A percentile compares a stretch with the other conserved stretches of the same genome.
Evolutionary conservation across 306 rosid species (phyloP).

Genomic region (Benincasa hispida): DNA sequence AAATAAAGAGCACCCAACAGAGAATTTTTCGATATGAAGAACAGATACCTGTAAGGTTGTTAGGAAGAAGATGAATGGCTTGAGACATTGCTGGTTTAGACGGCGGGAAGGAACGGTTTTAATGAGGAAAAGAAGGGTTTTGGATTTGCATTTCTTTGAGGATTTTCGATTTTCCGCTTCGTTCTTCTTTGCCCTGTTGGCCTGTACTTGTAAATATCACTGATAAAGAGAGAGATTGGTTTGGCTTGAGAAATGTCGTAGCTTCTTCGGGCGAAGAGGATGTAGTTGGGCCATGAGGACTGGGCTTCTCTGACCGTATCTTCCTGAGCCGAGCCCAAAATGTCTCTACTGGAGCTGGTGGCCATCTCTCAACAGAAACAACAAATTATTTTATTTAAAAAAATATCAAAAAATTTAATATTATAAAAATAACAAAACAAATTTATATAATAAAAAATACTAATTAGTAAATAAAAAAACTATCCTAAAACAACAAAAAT

Average conservation of each 20-base stretch:
- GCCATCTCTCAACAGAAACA: too few relatives aligned
- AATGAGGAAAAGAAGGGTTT: neutral
- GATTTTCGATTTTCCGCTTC: neutral
- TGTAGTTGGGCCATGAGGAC: neutral
- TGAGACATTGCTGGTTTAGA: constrained; percentile 36
- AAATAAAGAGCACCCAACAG: neutral
- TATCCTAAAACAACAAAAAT: too few relatives aligned
- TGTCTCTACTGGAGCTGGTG: neutral
- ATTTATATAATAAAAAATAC: too few relatives aligned
- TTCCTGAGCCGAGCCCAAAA: neutral
- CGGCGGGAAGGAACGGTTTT: neutral
- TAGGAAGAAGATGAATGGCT: constrained; percentile 24
- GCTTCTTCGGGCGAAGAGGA: neutral
- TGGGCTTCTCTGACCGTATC: neutral
- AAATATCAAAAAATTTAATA: too few relatives aligned
- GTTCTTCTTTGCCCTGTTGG: neutral
- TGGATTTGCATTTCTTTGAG: neutral
- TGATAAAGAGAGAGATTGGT: neutral
- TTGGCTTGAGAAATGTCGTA: neutral
- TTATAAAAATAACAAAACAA: too few relatives aligned
- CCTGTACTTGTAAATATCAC: neutral
- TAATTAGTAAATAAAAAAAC: too few relatives aligned
- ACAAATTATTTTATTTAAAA: too few relatives aligned
- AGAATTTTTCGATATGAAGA: neutral
- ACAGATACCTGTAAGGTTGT: constrained; percentile 30